A percentile compares a stretch with the other conserved stretches of the same genome.
Evolutionary conservation across 2,329 filamentous ascomycete genomes (phyloP).

Genomic region (Fusarium hostae): DNA sequence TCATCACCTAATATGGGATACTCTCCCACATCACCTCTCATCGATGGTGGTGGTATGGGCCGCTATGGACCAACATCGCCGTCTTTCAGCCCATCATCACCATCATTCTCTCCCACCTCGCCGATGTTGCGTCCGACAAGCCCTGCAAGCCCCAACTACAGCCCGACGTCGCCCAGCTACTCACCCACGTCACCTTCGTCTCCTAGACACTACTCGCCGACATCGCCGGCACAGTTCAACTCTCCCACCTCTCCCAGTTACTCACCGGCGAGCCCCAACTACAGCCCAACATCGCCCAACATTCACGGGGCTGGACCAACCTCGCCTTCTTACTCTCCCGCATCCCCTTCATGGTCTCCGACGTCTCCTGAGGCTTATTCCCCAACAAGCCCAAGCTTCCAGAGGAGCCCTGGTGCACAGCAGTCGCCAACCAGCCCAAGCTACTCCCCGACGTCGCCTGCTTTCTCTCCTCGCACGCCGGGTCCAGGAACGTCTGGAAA

Average conservation of each 20-base stretch:
- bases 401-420: conserved; percentile 63
- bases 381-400: conserved; percentile 71
- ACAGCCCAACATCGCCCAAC: conserved; percentile 75
- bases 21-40: conserved; percentile 79
- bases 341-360: conserved; percentile 82
- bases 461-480: conserved; percentile 59
- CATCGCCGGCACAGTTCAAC: conserved; percentile 78
- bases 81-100: conserved; percentile 71
- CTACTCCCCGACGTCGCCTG: conserved; percentile 73
- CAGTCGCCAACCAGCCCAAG: conserved; percentile 75
- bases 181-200: conserved; percentile 70
- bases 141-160: conserved; percentile 70
- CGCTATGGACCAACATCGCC: conserved; percentile 67
- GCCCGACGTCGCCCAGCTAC: conserved; percentile 73
- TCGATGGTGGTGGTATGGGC: conserved; percentile 60
- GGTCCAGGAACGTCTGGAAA: conserved; percentile 57
- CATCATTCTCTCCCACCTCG: conserved; percentile 72
- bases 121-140: conserved; percentile 67
- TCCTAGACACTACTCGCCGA: conserved; percentile 70
- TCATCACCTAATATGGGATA: conserved; percentile 79
- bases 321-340: conserved; percentile 73
- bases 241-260: conserved; percentile 81
- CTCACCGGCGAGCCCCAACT: conserved; percentile 76
- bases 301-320: conserved; percentile 57
- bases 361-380: conserved; percentile 75